These are phyloP conservation scores for Fagopyrum esculentum DNA, from an alignment of 148 eudicot genomes.

Conservation along the genomic window DNA sequence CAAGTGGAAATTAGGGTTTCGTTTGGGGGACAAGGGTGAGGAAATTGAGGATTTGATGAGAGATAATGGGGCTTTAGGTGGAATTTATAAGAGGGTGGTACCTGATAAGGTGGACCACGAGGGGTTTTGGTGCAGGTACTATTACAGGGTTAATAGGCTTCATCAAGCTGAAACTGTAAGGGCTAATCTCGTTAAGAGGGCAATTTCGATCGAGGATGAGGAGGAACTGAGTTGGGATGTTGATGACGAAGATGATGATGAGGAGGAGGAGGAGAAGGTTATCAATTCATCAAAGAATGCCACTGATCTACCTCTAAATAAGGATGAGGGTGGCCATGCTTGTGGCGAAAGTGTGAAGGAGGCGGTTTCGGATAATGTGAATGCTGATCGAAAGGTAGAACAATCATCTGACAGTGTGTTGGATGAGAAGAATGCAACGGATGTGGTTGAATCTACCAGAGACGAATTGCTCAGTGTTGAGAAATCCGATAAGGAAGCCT, in stretches of 20 bases:
- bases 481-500: constrained; percentile 26
- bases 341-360: not conserved
- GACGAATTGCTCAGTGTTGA: constrained; percentile 55
- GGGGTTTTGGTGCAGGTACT: constrained; percentile 70
- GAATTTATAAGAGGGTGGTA: constrained; percentile 47
- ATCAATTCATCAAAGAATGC: not conserved
- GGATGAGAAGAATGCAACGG: constrained; percentile 17
- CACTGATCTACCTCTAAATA: not conserved
- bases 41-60: constrained; percentile 43
- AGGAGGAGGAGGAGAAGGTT: constrained; percentile 18
- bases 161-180: constrained; percentile 58
- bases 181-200: constrained; percentile 58
- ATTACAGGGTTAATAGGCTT: constrained; percentile 50
- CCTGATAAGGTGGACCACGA: constrained; percentile 47
- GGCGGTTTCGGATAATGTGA: not conserved
- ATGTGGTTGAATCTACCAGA: constrained; percentile 19
- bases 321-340: not conserved
- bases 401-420: not conserved
- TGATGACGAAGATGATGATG: constrained; percentile 51
- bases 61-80: constrained; percentile 37
- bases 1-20: constrained; percentile 61
- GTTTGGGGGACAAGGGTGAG: constrained; percentile 34
- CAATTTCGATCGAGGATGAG: constrained; percentile 50
- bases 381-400: not conserved
- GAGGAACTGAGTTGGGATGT: constrained; percentile 90